Base-by-base conservation (phyloP, 306 rosid species). In the Medicago ruthenica region DNA sequence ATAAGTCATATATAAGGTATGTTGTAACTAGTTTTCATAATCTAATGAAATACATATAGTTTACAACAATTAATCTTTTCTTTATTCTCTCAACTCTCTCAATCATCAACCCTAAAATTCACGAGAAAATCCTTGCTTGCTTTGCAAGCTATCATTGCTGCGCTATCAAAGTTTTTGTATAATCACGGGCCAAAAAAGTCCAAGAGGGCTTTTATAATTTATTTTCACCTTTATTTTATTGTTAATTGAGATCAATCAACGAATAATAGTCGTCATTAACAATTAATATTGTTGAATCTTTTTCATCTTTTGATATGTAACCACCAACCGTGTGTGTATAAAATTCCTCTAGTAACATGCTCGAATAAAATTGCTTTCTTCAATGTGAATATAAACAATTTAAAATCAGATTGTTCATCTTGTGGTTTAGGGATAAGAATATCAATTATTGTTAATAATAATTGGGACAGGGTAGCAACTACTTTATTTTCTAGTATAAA, bases 341-440 rank as follows among this genome's bases (percentile, higher is more conserved):
- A 61, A 71, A 61, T 70, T 78, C 20, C 45, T 63, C 45, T 21
- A 70, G 36, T 22, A 53, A 66, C 78, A 60, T 64, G 63, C 34
- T 65, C 15, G 31, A 79, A 79, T 73, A 18, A 34, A 73, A 54
- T 65, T 44, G n/a, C 36, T 55, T 53, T 73, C 42, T 64, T 73
- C 74, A 65, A 7, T 5, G 14, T 64, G 14, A 64, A 53, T 27
- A 21, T 20, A 54, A 24, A 45, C 62, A 65, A 16, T 41, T n/a
- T 31, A 20, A 45, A 31, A 10, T 64, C 4, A 41, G 7, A 44
- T 34, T 44, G 34, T 64, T 61, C 8, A 44, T 66, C 22, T 17
- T 27, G 45, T 48, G 4, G 13, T 31, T 40, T 70, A 55, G 17
- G 45, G 67, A 71, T n/a, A 27, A 64, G 78, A 63, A 72, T 75